Conservation (phyloP, 495 filamentous ascomycete genomes). For the Bryoglossum gracile region DNA sequence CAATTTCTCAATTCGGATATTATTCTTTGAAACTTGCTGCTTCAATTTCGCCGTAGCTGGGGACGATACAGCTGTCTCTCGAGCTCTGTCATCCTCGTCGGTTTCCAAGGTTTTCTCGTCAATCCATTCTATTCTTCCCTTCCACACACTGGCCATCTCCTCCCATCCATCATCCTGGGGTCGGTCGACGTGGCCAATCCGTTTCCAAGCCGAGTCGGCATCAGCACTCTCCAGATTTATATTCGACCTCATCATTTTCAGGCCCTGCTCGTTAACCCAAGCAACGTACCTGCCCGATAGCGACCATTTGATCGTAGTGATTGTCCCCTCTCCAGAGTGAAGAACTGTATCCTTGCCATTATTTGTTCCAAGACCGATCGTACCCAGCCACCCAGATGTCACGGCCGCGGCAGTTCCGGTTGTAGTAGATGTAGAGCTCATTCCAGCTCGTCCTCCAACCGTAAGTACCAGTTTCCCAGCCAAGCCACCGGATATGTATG, state of each 20-base stretch:
- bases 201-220: constrained; percentile 82
- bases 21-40: constrained; percentile 37
- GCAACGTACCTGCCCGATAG: constrained; percentile 81
- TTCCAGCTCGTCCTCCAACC: constrained; percentile 66
- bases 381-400: constrained; percentile 86
- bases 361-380: constrained; percentile 68
- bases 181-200: constrained; percentile 85
- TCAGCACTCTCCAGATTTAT: constrained; percentile 71
- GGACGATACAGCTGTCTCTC: constrained; percentile 34
- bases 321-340: constrained; percentile 87
- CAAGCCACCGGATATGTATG: constrained; percentile 83
- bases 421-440: constrained; percentile 71
- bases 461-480: constrained; percentile 90
- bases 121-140: constrained; percentile 84
- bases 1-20: constrained; percentile 62
- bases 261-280: constrained; percentile 93
- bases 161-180: constrained; percentile 78
- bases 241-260: constrained; percentile 94
- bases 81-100: constrained; percentile 46
- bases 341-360: constrained; percentile 80
- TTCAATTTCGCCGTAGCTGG: constrained; percentile 38
- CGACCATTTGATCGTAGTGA: constrained; percentile 89
- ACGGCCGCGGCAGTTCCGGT: constrained; percentile 69
- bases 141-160: constrained; percentile 93
- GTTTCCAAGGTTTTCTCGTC: constrained; percentile 67